Evolutionary conservation across 2,329 filamentous ascomycete genomes (phyloP).

Genomic region (Dothistroma septosporum): DNA sequence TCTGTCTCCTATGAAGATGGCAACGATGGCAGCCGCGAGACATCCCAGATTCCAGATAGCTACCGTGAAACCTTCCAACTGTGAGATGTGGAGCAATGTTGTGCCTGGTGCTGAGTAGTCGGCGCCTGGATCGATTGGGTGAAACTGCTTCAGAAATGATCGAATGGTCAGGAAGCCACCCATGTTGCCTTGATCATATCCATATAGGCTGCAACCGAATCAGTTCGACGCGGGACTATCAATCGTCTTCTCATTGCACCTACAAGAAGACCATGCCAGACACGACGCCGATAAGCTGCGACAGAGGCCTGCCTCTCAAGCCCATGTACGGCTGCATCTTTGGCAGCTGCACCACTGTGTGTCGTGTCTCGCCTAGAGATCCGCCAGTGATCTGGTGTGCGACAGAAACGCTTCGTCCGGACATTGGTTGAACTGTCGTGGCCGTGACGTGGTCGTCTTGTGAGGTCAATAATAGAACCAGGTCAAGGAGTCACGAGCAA

Average conservation of each 20-base stretch:
- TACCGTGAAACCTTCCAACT: slow-evolving; percentile 40
- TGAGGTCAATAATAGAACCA: not conserved
- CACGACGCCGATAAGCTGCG: slow-evolving; percentile 18
- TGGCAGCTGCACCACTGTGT: not conserved
- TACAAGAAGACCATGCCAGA: slow-evolving; percentile 18
- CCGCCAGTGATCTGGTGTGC: not conserved
- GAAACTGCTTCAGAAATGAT: slow-evolving; percentile 51
- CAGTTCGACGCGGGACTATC: not conserved
- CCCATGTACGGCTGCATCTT: slow-evolving; percentile 19
- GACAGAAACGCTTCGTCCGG: not conserved
- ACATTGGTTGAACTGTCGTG: not conserved
- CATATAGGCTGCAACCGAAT: slow-evolving; percentile 5
- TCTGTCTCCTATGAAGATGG: slow-evolving; percentile 51
- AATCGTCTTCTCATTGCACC: not conserved
- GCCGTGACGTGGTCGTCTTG: not conserved
- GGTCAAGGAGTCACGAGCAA: not conserved
- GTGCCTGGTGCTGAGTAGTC: slow-evolving; percentile 3
- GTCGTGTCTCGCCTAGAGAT: not conserved
- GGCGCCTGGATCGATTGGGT: slow-evolving; percentile 35
- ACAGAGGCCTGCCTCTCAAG: slow-evolving; percentile 18
- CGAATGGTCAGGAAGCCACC: slow-evolving; percentile 61
- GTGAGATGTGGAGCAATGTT: slow-evolving; percentile 31
- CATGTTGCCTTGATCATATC: slow-evolving; percentile 27
- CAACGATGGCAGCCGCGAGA: slow-evolving; percentile 43
- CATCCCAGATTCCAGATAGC: slow-evolving; percentile 42